phyloP scores from a whole-genome alignment of 257 asterid species.

The Voacanga thouarsii region DNA sequence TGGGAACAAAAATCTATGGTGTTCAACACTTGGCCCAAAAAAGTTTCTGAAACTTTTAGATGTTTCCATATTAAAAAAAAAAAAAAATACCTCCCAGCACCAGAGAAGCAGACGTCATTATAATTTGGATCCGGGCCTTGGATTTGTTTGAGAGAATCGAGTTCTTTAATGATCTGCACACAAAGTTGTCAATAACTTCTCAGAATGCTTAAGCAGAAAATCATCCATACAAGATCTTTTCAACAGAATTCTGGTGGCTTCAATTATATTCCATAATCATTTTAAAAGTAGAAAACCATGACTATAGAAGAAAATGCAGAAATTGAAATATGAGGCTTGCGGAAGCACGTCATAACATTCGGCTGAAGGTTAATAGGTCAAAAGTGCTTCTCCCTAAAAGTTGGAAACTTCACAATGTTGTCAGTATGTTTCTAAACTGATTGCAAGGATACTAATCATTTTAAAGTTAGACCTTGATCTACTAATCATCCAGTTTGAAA shows the following conservation, averaged over 20 bases:
- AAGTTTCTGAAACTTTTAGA: not conserved
- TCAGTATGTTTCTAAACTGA: not conserved
- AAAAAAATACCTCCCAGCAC: constrained; percentile 82
- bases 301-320: not conserved
- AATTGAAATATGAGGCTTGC: not conserved
- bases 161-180: constrained; percentile 66
- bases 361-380: not conserved
- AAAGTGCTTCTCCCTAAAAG: not conserved
- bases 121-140: constrained; percentile 92
- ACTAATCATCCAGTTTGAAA: not conserved
- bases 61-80: not conserved
- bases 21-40: constrained; percentile 21
- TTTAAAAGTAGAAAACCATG: not conserved
- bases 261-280: not conserved
- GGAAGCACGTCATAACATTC: not conserved
- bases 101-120: constrained; percentile 92
- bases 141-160: constrained; percentile 63
- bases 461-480: not conserved
- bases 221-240: not conserved
- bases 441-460: not conserved
- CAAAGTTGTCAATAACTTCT: constrained; percentile 13
- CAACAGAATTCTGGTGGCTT: not conserved
- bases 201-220: not conserved
- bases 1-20: constrained; percentile 39
- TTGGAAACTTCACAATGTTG: not conserved